Evolutionary conservation across 768 basidiomycete species (phyloP).

Genomic region (Pisolithus marmoratus): DNA sequence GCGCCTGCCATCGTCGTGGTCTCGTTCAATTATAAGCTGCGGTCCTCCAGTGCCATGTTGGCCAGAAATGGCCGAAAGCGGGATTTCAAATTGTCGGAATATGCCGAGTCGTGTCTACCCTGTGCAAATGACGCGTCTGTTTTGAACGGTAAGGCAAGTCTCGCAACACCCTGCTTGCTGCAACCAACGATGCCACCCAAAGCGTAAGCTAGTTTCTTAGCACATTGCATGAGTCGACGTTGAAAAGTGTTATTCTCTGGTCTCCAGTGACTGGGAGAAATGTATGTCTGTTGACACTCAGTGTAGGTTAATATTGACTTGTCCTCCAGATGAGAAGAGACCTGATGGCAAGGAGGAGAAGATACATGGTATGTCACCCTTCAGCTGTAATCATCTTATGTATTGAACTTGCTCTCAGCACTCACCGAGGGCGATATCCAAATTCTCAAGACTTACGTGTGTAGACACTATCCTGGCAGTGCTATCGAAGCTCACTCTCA

Average conservation of each 20-base stretch:
- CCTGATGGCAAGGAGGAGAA: conserved; percentile 86
- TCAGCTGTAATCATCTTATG: background rate
- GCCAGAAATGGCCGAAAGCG: conserved; percentile 20
- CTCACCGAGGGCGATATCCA: conserved; percentile 98
- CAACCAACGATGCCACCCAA: conserved; percentile 78
- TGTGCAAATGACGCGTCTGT: conserved; percentile 33
- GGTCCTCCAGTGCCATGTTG: background rate
- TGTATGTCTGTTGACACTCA: conserved; percentile 45
- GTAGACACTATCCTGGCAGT: conserved; percentile 16
- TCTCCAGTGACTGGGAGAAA: conserved; percentile 93
- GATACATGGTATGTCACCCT: conserved; percentile 62
- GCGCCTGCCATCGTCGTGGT: conserved; percentile 76
- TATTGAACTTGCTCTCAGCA: conserved; percentile 40
- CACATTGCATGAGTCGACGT: background rate
- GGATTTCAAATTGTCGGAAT: conserved; percentile 21
- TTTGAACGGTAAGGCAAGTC: conserved; percentile 13
- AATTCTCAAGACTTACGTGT: conserved; percentile 95
- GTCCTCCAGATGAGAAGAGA: conserved; percentile 70
- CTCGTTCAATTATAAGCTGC: conserved; percentile 1
- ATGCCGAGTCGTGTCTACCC: conserved; percentile 21
- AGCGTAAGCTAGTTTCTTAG: conserved; percentile 60
- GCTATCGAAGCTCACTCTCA: background rate
- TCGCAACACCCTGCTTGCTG: conserved; percentile 15
- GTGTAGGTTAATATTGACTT: conserved; percentile 8
- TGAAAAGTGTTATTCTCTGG: conserved; percentile 6